Base-by-base conservation (phyloP, 2,329 filamentous ascomycete genomes). In the Exophiala sp. region DNA sequence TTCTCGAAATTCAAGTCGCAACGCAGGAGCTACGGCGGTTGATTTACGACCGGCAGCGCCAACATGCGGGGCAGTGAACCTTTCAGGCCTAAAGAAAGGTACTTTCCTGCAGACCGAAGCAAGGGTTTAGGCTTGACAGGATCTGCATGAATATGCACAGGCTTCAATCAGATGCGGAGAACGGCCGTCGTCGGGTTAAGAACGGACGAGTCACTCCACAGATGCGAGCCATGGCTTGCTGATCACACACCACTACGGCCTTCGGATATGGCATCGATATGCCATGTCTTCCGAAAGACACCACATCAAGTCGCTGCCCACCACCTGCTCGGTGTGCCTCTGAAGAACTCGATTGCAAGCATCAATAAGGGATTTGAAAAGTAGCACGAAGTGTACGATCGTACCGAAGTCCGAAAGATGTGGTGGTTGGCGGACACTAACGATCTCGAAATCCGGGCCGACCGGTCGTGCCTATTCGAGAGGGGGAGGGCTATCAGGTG, bases 1-100 rank as follows among this genome's bases (percentile, higher is more conserved):
- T 94, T 43, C 74, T 97, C 36, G 91, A 96, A 80, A 88, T 89
- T 0, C 89, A 96, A 76, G 79, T 92, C 50, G 94, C 91, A 0
- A 86, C 86, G 8, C 89, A 95, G 72, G 79, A 78, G 45, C 65
- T 96, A 64, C 78, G 83, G 66, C 74, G 75, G 62, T 80, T 88
- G 71, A 82, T 90, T 47, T 66, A 90, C 56, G 83, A 86, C 63
- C 78, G 79, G 34, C 51, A 42, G 54, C 47, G 41, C 40, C 36
- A 50, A 43, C 41, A 24, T 12, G 32, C 41, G 40, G 54, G 50
- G 40, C 33, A 36, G 18, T 46, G 47, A 48, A 34, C 14, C 18
- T 16, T 16, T 33, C 36, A 45, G 46, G 39, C 16, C 40, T 18
- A 40, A 44, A 33, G 43, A 24, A 36, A 41, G 24, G n/a, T 21